Evolutionary conservation across 2,329 filamentous ascomycete genomes (phyloP), one percentile per base, ranked within the genome.

Genomic region (Coleophoma eucalyptorum): DNA sequence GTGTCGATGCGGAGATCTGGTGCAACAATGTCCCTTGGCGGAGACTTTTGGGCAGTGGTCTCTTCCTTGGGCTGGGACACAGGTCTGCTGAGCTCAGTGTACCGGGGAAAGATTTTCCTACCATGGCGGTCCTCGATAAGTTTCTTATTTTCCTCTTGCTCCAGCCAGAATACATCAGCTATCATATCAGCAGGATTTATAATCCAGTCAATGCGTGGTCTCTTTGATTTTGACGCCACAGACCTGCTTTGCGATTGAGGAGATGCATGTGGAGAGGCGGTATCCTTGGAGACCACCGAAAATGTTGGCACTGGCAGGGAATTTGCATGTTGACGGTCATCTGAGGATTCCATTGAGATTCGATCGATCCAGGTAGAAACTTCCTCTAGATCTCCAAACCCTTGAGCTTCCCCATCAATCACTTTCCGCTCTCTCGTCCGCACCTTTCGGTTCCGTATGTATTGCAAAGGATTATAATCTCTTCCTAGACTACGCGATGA

Each of bases 131-230:
- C 88, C 64, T 96, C 89, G 40, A 96, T 86, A 26, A 91, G 75
- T 48, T 78, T 78, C 66, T 92, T 95, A 68, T 97, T 91, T 51
- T 86, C 76, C 32, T 80, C 82, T 61, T 92, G 84, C 65, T 97
- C 90, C 19, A 95, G 72, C 94, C 94, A 99, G 62, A 92, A 90
- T 1, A 87, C 78, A 71, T 99, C 94, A 4, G 92, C 92, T 43
- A 97, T 74, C 67, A 97, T 79, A 65, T 97, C 92, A 50, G 89
- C 85, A 0, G 93, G 89, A 42, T 87, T 82, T 16, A 92, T 82
- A 37, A 82, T 79, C 94, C 94, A 97, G 63, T 96, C 91, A 20
- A 91, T 83, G 52, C 89, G 82, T 1, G 88, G 86, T 45, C 90
- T 81, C 50, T 84, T 83, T 3, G 81, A 73, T 54, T 90, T 90